Percentiles rank a stretch among this genome's conserved stretches.
Conservation (phyloP, 2,329 filamentous ascomycete genomes). For the Nigrospora sphaerica region DNA sequence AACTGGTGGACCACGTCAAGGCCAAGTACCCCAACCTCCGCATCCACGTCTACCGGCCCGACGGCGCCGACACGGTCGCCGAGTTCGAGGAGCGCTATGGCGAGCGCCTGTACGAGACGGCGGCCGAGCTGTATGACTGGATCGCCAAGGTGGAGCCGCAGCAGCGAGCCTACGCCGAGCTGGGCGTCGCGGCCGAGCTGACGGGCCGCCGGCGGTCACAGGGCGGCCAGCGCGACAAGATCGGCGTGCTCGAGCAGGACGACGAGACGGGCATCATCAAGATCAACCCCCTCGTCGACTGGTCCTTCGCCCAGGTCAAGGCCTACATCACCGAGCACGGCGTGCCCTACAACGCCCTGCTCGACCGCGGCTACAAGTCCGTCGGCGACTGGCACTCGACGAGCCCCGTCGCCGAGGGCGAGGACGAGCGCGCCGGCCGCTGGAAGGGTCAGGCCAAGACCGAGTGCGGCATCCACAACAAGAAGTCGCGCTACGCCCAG, state of each 20-base stretch:
- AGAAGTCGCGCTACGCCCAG: slow-evolving; percentile 85
- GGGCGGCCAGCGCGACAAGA: slow-evolving; percentile 82
- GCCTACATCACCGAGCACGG: slow-evolving; percentile 78
- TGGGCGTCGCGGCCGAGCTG: slow-evolving; percentile 82
- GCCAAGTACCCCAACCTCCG: slow-evolving; percentile 70
- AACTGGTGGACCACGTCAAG: slow-evolving; percentile 67
- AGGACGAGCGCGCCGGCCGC: slow-evolving; percentile 91
- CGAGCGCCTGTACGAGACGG: slow-evolving; percentile 73
- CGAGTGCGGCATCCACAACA: slow-evolving; percentile 98
- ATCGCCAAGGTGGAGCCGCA: slow-evolving; percentile 96
- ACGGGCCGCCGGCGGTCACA: slow-evolving; percentile 89
- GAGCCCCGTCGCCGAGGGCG: slow-evolving; percentile 77
- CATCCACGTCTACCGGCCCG: slow-evolving; percentile 86
- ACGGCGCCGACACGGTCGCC: slow-evolving; percentile 61
- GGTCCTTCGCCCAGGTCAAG: slow-evolving; percentile 86
- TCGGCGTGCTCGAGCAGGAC: slow-evolving; percentile 89
- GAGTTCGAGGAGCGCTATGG: slow-evolving; percentile 83
- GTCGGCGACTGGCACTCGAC: slow-evolving; percentile 98
- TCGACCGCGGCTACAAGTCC: slow-evolving; percentile 95
- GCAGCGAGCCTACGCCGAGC: slow-evolving; percentile 79
- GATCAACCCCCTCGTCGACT: slow-evolving; percentile 94
- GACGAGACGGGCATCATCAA: slow-evolving; percentile 85
- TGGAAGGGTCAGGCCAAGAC: slow-evolving; percentile 97
- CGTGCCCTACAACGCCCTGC: slow-evolving; percentile 87
- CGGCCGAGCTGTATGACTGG: slow-evolving; percentile 91